A percentile compares a stretch with the other conserved stretches of the same genome.
Evolutionary conservation across 352 stramenopile species (phyloP).

Genomic region (Pythium coloratum): DNA sequence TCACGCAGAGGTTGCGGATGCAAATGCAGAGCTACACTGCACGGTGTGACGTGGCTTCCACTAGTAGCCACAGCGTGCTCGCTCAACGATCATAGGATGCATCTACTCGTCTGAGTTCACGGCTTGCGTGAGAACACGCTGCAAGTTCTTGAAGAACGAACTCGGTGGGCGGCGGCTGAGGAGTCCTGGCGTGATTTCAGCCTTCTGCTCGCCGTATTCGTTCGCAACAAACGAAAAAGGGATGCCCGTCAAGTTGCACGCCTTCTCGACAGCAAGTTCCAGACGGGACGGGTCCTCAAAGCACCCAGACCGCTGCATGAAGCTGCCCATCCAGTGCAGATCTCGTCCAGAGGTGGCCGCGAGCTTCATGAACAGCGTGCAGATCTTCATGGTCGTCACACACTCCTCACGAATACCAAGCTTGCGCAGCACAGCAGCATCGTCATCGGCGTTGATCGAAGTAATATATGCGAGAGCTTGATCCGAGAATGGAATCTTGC

Average conservation of each 20-base stretch:
- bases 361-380: conserved; percentile 67
- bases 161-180: conserved; percentile 67
- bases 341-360: conserved; percentile 45
- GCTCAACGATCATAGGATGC: not conserved
- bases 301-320: conserved; percentile 66
- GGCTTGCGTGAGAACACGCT: conserved; percentile 28
- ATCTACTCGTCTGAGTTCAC: conserved; percentile 5
- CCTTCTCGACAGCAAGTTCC: conserved; percentile 46
- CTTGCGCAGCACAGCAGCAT: conserved; percentile 47
- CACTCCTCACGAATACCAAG: conserved; percentile 76
- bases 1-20: not conserved
- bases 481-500: conserved; percentile 52
- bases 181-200: conserved; percentile 46
- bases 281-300: conserved; percentile 66
- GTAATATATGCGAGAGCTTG: conserved; percentile 53
- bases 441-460: conserved; percentile 45
- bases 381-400: conserved; percentile 72
- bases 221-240: conserved; percentile 58
- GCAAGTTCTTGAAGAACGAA: conserved; percentile 57
- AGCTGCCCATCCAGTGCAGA: conserved; percentile 68
- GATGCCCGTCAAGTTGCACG: conserved; percentile 45
- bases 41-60: not conserved
- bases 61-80: not conserved
- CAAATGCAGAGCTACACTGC: not conserved
- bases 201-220: conserved; percentile 62